These are phyloP conservation scores for Malbranchea cinnamomea DNA, from an alignment of 2,329 filamentous ascomycete species.

Conservation along the genomic window DNA sequence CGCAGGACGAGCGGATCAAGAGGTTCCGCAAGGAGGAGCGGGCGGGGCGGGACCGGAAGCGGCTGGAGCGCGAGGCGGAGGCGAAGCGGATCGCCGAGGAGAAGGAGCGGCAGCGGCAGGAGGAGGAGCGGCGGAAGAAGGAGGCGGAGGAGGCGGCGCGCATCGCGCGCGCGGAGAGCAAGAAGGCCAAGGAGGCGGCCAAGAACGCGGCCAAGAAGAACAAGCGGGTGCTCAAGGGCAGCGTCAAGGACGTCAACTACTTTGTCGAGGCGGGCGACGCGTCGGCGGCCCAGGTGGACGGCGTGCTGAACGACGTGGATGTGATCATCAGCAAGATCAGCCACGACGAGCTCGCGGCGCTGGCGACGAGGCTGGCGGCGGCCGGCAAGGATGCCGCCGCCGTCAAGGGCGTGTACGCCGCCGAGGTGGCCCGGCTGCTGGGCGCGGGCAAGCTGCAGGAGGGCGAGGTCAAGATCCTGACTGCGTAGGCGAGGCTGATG, in stretches of 20 bases:
- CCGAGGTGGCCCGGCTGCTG: constrained; percentile 63
- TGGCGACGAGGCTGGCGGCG: constrained; percentile 66
- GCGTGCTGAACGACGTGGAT: constrained; percentile 73
- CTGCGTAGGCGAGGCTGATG: constrained; percentile 2
- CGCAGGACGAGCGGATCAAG: constrained; percentile 90
- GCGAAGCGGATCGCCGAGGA: constrained; percentile 79
- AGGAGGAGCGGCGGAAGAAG: constrained; percentile 62
- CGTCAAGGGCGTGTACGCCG: constrained; percentile 72
- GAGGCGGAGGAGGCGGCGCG: constrained; percentile 82
- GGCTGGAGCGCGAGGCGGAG: constrained; percentile 76
- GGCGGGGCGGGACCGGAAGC: constrained; percentile 93
- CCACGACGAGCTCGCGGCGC: constrained; percentile 69
- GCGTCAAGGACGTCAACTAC: constrained; percentile 97
- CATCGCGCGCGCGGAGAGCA: constrained; percentile 62
- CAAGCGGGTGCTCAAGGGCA: constrained; percentile 88
- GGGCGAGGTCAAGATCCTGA: constrained; percentile 53
- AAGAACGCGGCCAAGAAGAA: constrained; percentile 99
- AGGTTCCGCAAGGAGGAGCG: constrained; percentile 84
- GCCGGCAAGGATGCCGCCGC: constrained; percentile 63
- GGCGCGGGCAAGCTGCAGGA: constrained; percentile 75
- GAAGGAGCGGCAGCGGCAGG: constrained; percentile 66
- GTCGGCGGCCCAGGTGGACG: constrained; percentile 64
- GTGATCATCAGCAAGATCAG: constrained; percentile 77
- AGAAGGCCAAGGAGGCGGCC: constrained; percentile 97
- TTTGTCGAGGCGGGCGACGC: constrained; percentile 58